phyloP scores from a whole-genome alignment of 225 moss, liverwort and hornwort genomes.

The Thuidium tamariscinum region DNA sequence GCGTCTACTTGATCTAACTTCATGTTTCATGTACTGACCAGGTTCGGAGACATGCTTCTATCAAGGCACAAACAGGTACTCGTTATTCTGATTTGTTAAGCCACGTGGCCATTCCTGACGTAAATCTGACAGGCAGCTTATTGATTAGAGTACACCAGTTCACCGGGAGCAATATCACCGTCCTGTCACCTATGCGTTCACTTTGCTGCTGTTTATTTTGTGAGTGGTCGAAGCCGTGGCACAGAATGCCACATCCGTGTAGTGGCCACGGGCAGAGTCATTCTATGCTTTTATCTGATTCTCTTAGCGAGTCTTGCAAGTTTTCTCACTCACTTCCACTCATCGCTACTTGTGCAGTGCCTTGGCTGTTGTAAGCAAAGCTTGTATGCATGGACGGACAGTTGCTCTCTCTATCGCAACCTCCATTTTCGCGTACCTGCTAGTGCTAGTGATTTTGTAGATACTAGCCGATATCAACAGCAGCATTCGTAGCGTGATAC shows the following conservation, averaged over 20 bases:
- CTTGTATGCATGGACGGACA: conserved; percentile 7
- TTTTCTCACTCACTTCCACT: neutral
- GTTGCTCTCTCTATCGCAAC: neutral
- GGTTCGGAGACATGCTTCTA: conserved; percentile 36
- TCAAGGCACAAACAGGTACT: conserved; percentile 41
- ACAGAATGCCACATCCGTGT: neutral
- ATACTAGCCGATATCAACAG: neutral
- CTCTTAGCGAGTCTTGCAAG: neutral
- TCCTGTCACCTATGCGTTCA: neutral
- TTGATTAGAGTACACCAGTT: neutral
- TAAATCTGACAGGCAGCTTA: neutral
- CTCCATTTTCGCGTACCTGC: conserved; percentile 12
- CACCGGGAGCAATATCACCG: neutral
- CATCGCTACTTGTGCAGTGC: conserved; percentile 18
- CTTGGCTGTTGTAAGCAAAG: conserved; percentile 14
- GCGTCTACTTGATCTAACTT: neutral
- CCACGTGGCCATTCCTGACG: neutral
- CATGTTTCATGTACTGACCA: neutral
- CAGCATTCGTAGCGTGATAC: neutral
- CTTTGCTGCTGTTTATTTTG: neutral
- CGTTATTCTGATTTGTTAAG: neutral
- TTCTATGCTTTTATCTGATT: neutral
- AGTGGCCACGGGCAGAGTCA: neutral
- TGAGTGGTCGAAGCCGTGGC: neutral
- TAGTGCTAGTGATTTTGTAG: conserved; percentile 24